phyloP scores from a whole-genome alignment of 257 asterid species.

The Verbena officinalis region DNA sequence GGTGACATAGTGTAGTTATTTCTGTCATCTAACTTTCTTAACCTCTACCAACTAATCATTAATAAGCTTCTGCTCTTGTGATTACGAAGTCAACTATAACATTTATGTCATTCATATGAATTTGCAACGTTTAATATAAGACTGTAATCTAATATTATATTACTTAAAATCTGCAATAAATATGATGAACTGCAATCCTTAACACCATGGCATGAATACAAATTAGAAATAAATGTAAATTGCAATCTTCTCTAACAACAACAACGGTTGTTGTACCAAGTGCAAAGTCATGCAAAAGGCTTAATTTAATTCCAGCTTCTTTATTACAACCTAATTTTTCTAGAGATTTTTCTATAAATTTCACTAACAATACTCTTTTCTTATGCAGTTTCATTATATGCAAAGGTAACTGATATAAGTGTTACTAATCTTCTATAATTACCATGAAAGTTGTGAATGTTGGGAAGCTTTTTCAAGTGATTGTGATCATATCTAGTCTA shows the following conservation, averaged over 20 bases:
- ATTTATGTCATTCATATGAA: too few species aligned
- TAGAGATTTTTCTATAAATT: neutral
- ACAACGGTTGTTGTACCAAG: slow-evolving; percentile 11
- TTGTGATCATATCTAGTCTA: slow-evolving; percentile 13
- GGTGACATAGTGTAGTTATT: too few species aligned
- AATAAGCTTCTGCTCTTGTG: neutral
- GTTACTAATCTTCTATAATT: neutral
- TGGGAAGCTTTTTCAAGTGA: slow-evolving; percentile 1
- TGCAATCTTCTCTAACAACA: slow-evolving; percentile 4
- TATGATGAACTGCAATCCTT: slow-evolving; percentile 2
- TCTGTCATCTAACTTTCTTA: neutral
- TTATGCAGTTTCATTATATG: too few species aligned
- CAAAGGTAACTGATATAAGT: too few species aligned
- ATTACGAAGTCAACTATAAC: too few species aligned
- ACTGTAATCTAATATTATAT: too few species aligned
- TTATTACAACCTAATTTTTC: neutral
- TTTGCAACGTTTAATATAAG: too few species aligned
- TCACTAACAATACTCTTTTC: neutral
- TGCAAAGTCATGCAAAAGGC: neutral
- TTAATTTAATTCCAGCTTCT: slow-evolving; percentile 2
- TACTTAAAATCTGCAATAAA: neutral
- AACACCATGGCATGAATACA: slow-evolving; percentile 23
- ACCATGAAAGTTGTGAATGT: slow-evolving; percentile 13
- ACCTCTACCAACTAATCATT: neutral
- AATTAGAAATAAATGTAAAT: slow-evolving; percentile 10